Conservation (phyloP, 2,329 filamentous ascomycete genomes). For the Huntiella abstrusa region DNA sequence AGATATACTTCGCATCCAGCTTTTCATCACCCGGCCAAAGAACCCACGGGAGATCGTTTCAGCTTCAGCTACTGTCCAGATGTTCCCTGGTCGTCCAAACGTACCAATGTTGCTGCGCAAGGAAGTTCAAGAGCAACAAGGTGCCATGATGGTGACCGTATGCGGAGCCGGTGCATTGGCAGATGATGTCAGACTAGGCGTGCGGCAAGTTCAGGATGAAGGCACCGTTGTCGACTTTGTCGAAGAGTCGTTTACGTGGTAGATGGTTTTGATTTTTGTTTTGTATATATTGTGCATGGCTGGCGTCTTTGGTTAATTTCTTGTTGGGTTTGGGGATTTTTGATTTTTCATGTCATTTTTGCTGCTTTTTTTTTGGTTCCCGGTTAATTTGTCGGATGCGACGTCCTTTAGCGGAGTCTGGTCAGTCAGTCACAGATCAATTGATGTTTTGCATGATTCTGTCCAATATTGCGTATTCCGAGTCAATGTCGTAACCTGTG, state of each 20-base stretch:
- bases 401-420: background rate
- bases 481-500: too few species aligned
- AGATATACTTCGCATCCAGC: constrained; percentile 66
- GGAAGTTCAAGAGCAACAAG: constrained; percentile 65
- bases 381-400: background rate
- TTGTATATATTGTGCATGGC: constrained; percentile 1
- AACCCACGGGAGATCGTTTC: constrained; percentile 66
- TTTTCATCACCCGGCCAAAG: constrained; percentile 79
- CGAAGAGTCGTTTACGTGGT: constrained; percentile 60
- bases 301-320: constrained; percentile 5
- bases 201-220: constrained; percentile 41
- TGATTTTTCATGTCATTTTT: background rate
- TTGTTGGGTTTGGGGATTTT: background rate
- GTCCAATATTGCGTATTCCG: too few species aligned
- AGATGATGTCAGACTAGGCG: constrained; percentile 55
- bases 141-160: constrained; percentile 74
- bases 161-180: constrained; percentile 58
- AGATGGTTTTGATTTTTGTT: constrained; percentile 8
- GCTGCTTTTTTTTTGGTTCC: background rate
- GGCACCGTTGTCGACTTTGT: constrained; percentile 50
- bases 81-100: constrained; percentile 80
- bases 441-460: too few species aligned
- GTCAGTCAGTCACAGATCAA: too few species aligned
- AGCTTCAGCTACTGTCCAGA: constrained; percentile 63
- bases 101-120: constrained; percentile 59